phyloP scores from a whole-genome alignment of 2,329 filamentous ascomycete genomes.

The Phialophora tarda region DNA sequence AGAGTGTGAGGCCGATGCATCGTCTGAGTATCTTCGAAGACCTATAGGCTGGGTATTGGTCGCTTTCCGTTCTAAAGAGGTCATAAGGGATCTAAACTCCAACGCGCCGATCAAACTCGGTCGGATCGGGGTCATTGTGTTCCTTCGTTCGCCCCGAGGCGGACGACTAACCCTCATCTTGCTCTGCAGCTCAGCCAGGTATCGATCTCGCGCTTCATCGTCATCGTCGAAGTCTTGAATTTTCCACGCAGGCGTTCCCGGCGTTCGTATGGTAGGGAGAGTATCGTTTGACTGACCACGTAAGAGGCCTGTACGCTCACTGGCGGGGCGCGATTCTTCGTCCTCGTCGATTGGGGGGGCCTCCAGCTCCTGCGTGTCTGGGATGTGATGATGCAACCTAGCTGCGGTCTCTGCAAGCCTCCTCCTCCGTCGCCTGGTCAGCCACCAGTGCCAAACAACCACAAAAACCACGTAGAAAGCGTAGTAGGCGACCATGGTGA shows the following conservation, averaged over 20 bases:
- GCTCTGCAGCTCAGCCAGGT: conserved; percentile 80
- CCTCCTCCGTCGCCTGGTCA: conserved; percentile 66
- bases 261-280: conserved; percentile 64
- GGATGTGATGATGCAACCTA: conserved; percentile 73
- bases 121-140: conserved; percentile 80
- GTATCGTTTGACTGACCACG: conserved; percentile 65
- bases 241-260: conserved; percentile 51
- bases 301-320: conserved; percentile 52
- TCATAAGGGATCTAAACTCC: conserved; percentile 88
- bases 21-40: conserved; percentile 72
- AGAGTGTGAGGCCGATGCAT: conserved; percentile 51
- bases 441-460: conserved; percentile 89
- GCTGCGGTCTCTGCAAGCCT: conserved; percentile 72
- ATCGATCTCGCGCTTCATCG: conserved; percentile 62
- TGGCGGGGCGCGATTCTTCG: conserved; percentile 57
- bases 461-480: conserved; percentile 86
- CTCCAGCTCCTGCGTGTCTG: conserved; percentile 64
- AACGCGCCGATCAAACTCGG: conserved; percentile 91
- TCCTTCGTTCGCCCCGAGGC: conserved; percentile 68
- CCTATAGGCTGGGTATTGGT: conserved; percentile 72
- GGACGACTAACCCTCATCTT: conserved; percentile 89
- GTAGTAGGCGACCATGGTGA: conserved; percentile 89
- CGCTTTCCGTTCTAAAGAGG: conserved; percentile 83
- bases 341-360: conserved; percentile 62
- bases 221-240: conserved; percentile 64